Evolutionary conservation across 2,329 filamentous ascomycete species (phyloP).

Genomic region (Cladophialophora carrionii): DNA sequence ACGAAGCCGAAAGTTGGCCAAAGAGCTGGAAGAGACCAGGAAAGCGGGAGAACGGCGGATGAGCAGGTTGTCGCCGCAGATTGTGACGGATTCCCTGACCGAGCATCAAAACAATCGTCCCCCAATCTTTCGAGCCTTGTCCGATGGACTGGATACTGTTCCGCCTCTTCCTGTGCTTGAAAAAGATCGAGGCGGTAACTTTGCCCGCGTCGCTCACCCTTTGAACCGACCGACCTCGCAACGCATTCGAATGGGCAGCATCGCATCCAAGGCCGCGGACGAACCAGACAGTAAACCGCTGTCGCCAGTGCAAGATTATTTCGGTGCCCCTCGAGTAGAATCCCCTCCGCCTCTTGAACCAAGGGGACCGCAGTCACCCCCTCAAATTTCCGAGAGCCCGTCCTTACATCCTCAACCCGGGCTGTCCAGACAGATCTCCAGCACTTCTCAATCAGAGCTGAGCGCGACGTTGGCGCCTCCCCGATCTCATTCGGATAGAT

Average conservation of each 20-base stretch:
- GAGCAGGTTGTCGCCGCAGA: conserved; percentile 81
- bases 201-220: conserved; percentile 50
- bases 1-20: conserved; percentile 84
- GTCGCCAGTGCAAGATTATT: conserved; percentile 36
- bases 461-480: conserved; percentile 32
- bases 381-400: conserved; percentile 11
- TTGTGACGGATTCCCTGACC: conserved; percentile 78
- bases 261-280: conserved; percentile 46
- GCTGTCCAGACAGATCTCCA: conserved; percentile 24
- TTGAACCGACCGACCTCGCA: conserved; percentile 68
- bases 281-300: conserved; percentile 6
- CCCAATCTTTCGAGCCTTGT: conserved; percentile 78
- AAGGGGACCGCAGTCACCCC: conserved; percentile 7
- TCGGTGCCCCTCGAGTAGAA: conserved; percentile 34
- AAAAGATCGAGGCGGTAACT: conserved; percentile 40
- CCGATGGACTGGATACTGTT: conserved; percentile 55
- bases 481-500: conserved; percentile 19
- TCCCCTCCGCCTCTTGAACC: conserved; percentile 37
- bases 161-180: conserved; percentile 51
- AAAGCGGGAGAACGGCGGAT: conserved; percentile 72
- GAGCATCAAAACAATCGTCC: conserved; percentile 65
- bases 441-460: conserved; percentile 31
- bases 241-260: conserved; percentile 72
- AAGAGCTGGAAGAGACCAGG: conserved; percentile 78
- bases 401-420: conserved; percentile 7